phyloP scores from a whole-genome alignment of 2,329 filamentous ascomycete species.

The Epicoccum sorghinum region DNA sequence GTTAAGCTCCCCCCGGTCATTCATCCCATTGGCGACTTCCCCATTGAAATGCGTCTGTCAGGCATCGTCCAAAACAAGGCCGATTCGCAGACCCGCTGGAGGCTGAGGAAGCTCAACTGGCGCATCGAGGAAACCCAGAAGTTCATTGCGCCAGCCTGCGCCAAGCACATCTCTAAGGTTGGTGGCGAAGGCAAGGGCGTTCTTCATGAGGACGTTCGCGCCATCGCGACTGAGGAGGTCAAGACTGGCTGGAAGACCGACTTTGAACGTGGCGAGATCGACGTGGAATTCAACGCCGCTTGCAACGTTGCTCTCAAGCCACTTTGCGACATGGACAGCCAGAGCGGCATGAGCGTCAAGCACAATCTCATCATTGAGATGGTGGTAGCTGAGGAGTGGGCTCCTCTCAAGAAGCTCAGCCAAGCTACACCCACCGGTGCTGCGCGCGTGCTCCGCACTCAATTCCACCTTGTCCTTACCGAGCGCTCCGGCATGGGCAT shows the following conservation, averaged over 20 bases:
- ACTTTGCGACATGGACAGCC: slow-evolving; percentile 77
- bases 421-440: slow-evolving; percentile 85
- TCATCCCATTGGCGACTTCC: slow-evolving; percentile 84
- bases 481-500: slow-evolving; percentile 87
- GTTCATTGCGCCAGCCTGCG: slow-evolving; percentile 78
- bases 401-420: slow-evolving; percentile 70
- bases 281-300: slow-evolving; percentile 75
- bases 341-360: slow-evolving; percentile 76
- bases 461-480: slow-evolving; percentile 83
- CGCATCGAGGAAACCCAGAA: slow-evolving; percentile 87
- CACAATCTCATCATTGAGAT: slow-evolving; percentile 91
- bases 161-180: slow-evolving; percentile 72
- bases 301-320: slow-evolving; percentile 68
- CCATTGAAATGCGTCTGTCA: slow-evolving; percentile 78
- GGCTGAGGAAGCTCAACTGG: slow-evolving; percentile 90
- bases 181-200: slow-evolving; percentile 72
- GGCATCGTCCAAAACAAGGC: slow-evolving; percentile 78
- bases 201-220: slow-evolving; percentile 74
- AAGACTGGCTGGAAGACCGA: slow-evolving; percentile 91
- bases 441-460: slow-evolving; percentile 88
- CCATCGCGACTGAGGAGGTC: slow-evolving; percentile 80
- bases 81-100: slow-evolving; percentile 79
- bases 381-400: slow-evolving; percentile 91
- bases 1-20: slow-evolving; percentile 83
- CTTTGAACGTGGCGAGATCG: slow-evolving; percentile 74